Base-by-base conservation (phyloP, 1,284 basidiomycete genomes). In the Trametes hirsuta region DNA sequence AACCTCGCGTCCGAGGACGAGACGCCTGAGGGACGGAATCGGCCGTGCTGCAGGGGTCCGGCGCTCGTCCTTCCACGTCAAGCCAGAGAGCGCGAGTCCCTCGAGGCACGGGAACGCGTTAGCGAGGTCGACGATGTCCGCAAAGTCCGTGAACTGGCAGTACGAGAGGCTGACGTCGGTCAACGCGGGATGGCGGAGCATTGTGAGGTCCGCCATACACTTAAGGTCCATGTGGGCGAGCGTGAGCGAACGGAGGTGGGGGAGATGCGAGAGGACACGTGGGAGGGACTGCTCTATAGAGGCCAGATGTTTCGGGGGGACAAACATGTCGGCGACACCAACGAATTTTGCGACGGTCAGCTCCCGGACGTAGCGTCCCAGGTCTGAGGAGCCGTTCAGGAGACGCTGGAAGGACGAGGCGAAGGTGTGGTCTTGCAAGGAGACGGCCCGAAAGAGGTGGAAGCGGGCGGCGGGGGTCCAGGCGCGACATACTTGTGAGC, bases 401-500 rank as follows among this genome's bases (percentile, higher is more conserved):
- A 73, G 66, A 6, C 59, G 50, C n/a, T 58, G 47, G 65, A 72
- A 71, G 15, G 66, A 61, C 2, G 46, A 25, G 24, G 55, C 58
- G 35, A 61, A 58, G 24, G 48, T 14, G 4, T 60, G 58, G 40
- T 66, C 66, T 35, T 66, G 57, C 22, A 74, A 55, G 34, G 47
- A 36, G 45, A 77, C 61, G 22, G 65, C 61, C 24, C 67, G 63
- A 64, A 77, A 78, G 52, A 78, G 70, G 63, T 78, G 75, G 55
- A 69, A 74, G 11, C 74, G 74, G 21, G 75, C 64, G 6, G 75
- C 65, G 6, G 73, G 71, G n/a, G 73, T 63, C 76, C 76, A 79
- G 6, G 69, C 55, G 42, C 72, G 74, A 65, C 71, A 77, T 21
- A 74, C 72, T 21, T 76, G 69, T 48, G 71, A 71, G 63, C 76